phyloP scores from a whole-genome alignment of 2,329 filamentous ascomycete genomes.

The Monosporascus ibericus region DNA sequence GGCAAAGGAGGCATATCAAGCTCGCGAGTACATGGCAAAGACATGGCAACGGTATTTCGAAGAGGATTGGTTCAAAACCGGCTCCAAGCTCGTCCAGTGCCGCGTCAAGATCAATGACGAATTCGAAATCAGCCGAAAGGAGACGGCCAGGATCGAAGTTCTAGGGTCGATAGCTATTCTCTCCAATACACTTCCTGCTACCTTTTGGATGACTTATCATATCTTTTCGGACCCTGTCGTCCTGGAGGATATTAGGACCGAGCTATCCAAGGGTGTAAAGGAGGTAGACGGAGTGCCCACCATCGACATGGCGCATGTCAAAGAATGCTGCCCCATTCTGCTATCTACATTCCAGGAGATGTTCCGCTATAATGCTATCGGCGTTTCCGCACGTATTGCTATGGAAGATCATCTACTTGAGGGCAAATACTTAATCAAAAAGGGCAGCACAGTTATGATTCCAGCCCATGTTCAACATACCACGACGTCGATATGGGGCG shows the following conservation, averaged over 20 bases:
- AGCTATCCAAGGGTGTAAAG: conserved; percentile 2
- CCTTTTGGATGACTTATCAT: conserved; percentile 11
- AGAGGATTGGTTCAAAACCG: conserved; percentile 2
- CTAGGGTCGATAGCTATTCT: conserved; percentile 3
- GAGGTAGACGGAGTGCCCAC: conserved; percentile 1
- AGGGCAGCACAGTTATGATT: conserved; percentile 9
- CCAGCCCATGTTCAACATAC: conserved; percentile 5
- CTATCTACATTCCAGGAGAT: conserved; percentile 11
- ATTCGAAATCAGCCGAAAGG: neutral
- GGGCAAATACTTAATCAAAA: conserved; percentile 11
- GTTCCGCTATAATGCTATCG: conserved; percentile 7
- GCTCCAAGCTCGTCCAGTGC: no score
- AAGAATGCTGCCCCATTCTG: conserved; percentile 8
- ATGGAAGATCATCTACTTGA: conserved; percentile 9
- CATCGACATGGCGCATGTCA: conserved; percentile 3
- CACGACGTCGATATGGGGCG: conserved; percentile 7
- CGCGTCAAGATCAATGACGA: no score
- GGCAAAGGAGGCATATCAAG: conserved; percentile 1
- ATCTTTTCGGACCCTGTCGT: conserved; percentile 7
- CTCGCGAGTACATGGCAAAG: conserved; percentile 3
- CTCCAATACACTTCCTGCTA: conserved; percentile 7
- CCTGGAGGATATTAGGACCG: conserved; percentile 7
- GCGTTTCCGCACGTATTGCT: conserved; percentile 5
- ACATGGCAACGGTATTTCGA: neutral
- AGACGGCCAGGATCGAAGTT: conserved; percentile 6